Evolutionary conservation across 371 early-diverging fungal genomes (phyloP).

Genomic region (Mortierella sp.): DNA sequence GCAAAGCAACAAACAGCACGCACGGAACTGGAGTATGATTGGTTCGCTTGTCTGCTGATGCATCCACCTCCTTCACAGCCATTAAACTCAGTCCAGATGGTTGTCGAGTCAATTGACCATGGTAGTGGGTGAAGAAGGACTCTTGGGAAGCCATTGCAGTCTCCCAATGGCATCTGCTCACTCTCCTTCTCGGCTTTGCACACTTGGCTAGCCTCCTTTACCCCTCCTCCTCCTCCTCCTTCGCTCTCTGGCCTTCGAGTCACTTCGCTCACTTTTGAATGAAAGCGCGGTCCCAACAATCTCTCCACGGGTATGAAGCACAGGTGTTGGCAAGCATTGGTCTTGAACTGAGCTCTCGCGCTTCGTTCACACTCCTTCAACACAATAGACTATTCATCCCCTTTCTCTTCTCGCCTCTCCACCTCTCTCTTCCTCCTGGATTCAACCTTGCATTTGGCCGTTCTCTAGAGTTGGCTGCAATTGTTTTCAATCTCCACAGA

Average conservation of each 20-base stretch:
- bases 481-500: slow-evolving; percentile 25
- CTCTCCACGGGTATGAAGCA: too few species aligned
- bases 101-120: too few species aligned
- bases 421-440: background rate
- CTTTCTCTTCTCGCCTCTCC: slow-evolving; percentile 1
- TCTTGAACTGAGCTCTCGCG: too few species aligned
- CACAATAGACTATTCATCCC: background rate
- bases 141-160: too few species aligned
- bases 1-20: slow-evolving; percentile 12
- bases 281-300: background rate
- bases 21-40: slow-evolving; percentile 31
- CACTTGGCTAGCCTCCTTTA: too few species aligned
- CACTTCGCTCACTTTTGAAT: background rate
- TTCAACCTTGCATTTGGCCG: background rate
- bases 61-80: background rate
- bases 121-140: too few species aligned
- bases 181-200: too few species aligned
- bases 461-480: background rate
- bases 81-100: too few species aligned
- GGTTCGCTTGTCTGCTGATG: slow-evolving; percentile 13
- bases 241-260: background rate
- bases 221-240: background rate
- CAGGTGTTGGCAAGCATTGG: too few species aligned
- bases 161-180: too few species aligned
- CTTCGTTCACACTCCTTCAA: too few species aligned